Evolutionary conservation across 805 yeast species (phyloP).

Genomic region (Nakazawaea sp.): DNA sequence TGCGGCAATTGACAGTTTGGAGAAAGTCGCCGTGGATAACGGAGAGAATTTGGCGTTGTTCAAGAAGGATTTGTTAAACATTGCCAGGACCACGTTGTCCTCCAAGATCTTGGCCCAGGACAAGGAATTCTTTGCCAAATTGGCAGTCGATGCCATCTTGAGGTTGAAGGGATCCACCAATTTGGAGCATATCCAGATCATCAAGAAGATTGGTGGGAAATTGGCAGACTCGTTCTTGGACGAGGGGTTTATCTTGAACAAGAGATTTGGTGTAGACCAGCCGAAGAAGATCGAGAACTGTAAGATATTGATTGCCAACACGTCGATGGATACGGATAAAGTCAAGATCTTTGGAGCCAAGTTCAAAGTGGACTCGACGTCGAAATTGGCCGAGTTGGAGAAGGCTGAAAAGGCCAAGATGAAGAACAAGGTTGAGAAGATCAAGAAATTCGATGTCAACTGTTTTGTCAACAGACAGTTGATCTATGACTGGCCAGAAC

Average conservation of each 20-base stretch:
- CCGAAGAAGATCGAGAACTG: constrained; percentile 82
- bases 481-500: constrained; percentile 98
- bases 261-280: constrained; percentile 91
- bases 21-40: constrained; percentile 69
- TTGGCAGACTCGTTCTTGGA: constrained; percentile 88
- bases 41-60: constrained; percentile 50
- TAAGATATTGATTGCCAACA: constrained; percentile 85
- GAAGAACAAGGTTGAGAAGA: constrained; percentile 84
- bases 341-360: constrained; percentile 97
- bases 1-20: constrained; percentile 81
- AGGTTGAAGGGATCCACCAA: constrained; percentile 83
- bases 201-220: constrained; percentile 90
- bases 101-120: constrained; percentile 95
- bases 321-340: constrained; percentile 95
- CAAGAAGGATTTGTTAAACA: constrained; percentile 71
- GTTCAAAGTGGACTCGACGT: constrained; percentile 91
- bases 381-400: constrained; percentile 89
- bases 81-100: constrained; percentile 89
- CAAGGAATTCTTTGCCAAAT: constrained; percentile 77
- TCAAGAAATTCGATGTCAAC: constrained; percentile 72
- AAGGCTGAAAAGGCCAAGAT: constrained; percentile 91
- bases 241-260: constrained; percentile 90
- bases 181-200: constrained; percentile 86
- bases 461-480: constrained; percentile 94
- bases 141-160: constrained; percentile 92